A percentile compares a stretch with the other conserved stretches of the same genome.
phyloP scores from a whole-genome alignment of 2,329 filamentous ascomycete genomes.

The Albophoma yamanashiensis region DNA sequence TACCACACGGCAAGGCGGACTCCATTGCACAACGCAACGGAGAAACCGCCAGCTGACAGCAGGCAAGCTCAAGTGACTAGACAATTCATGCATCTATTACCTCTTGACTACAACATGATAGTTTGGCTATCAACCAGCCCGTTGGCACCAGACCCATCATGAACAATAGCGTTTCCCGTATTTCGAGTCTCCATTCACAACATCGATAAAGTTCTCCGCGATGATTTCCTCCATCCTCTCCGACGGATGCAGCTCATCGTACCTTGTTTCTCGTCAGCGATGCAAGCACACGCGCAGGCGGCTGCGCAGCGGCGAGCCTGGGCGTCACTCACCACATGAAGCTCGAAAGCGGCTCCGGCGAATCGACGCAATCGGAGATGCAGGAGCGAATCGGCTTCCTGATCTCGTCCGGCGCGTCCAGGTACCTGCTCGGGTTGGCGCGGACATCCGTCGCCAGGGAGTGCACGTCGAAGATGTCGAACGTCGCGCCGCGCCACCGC shows the following conservation, averaged over 20 bases:
- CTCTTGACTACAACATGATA: too few species aligned
- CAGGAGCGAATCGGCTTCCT: conserved; percentile 49
- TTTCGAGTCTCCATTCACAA: conserved; percentile 26
- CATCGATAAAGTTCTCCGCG: conserved; percentile 28
- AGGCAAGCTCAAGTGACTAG: too few species aligned
- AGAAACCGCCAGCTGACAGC: too few species aligned
- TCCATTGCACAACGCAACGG: too few species aligned
- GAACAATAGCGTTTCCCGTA: conserved; percentile 22
- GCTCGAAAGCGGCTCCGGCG: conserved; percentile 36
- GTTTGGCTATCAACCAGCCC: too few species aligned
- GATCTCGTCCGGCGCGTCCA: conserved; percentile 53
- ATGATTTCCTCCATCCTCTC: conserved; percentile 41
- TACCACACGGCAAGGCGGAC: too few species aligned
- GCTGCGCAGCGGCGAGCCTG: background rate
- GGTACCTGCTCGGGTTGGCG: conserved; percentile 45
- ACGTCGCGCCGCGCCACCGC: conserved; percentile 45
- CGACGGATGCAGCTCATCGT: conserved; percentile 62
- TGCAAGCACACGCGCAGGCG: too few species aligned
- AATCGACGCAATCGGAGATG: conserved; percentile 24
- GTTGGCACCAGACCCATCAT: background rate
- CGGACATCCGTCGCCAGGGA: conserved; percentile 55
- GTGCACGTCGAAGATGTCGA: conserved; percentile 60
- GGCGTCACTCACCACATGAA: conserved; percentile 50
- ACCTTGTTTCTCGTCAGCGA: conserved; percentile 18
- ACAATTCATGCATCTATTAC: too few species aligned